Base-by-base conservation (phyloP, 345 rosid species). In the Carallia pectinifolia region DNA sequence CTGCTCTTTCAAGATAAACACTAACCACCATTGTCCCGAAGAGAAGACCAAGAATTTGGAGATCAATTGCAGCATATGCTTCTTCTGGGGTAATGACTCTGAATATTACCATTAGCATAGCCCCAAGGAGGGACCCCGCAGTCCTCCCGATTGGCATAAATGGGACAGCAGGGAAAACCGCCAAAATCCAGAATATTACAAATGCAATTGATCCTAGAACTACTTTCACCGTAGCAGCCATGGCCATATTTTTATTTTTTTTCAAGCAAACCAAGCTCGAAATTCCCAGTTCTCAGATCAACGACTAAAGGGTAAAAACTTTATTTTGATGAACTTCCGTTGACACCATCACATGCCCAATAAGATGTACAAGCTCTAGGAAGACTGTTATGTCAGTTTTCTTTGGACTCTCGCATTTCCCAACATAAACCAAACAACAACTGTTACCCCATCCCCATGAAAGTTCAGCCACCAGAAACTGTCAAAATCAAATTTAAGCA, bases 21-120 rank as follows among this genome's bases (percentile, higher is more conserved):
- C 92, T 81, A 33, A 91, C 94, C 50, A 93, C 94, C 94, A 93
- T 91, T 0, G 96, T 93, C 13, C 97, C 97, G 38, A 91, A 93
- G 38, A 93, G 88, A 69, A 91, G 96, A 7, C 97, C 94, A 27
- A 93, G 88, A 40, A 93, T 88, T 0, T 92, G 86, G 53, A 93
- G 92, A 71, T 93, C 94, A 58, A 93, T 86, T 8, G 98, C 88
- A 4, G 85, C 87, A 61, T 89, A 88, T 29, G 97, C 97, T 67
- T 93, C 85, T 44, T 89, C 90, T 0, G 94, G 96, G 34, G 86
- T 76, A 37, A 89, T 72, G 53, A 91, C 91, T 53, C 58, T 82
- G 77, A 91, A 91, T 52, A 91, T 58, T 69, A 93, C 94, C 98
- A 91, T 93, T 15, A 93, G 89, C 88, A 88, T 85, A 16, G 89